Evolutionary conservation across 2,329 filamentous ascomycete genomes (phyloP).

Genomic region (Hypoxylon sp.): DNA sequence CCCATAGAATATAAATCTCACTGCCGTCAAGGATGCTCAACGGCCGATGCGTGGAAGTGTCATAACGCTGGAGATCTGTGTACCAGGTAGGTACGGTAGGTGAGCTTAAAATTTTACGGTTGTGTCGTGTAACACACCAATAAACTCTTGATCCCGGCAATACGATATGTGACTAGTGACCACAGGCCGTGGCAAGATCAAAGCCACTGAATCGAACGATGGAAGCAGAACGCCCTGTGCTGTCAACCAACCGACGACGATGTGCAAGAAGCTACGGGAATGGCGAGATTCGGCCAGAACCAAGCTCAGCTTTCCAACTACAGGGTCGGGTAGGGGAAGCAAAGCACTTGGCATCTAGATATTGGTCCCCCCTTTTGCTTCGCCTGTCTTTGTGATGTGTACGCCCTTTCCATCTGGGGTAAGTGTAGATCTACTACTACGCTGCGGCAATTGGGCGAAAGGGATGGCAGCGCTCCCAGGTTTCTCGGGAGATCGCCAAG

Average conservation of each 20-base stretch:
- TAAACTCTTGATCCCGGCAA: not conserved
- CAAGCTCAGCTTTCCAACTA: not conserved
- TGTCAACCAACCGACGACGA: not conserved
- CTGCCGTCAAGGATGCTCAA: not conserved
- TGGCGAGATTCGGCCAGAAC: conserved; percentile 20
- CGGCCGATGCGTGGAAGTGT: not conserved
- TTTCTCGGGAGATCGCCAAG: conserved; percentile 33
- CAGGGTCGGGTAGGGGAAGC: conserved; percentile 10
- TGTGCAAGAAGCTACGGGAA: conserved; percentile 24
- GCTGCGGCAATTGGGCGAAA: conserved; percentile 8
- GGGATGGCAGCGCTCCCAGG: not conserved
- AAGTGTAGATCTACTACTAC: not conserved
- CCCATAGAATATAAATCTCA: not conserved
- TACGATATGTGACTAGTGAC: not conserved
- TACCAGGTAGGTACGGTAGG: not conserved
- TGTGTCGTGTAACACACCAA: conserved; percentile 1
- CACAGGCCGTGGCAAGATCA: not conserved
- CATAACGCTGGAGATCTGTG: not conserved
- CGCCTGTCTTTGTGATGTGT: conserved; percentile 19
- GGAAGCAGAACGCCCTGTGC: not conserved
- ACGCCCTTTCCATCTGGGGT: conserved; percentile 6
- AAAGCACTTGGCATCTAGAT: conserved; percentile 1
- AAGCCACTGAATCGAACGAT: not conserved
- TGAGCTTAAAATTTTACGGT: not conserved
- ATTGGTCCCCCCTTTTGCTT: conserved; percentile 16